These are phyloP conservation scores for Fonsecaea monophora DNA, from an alignment of 2,329 filamentous ascomycete genomes.

Conservation along the genomic window DNA sequence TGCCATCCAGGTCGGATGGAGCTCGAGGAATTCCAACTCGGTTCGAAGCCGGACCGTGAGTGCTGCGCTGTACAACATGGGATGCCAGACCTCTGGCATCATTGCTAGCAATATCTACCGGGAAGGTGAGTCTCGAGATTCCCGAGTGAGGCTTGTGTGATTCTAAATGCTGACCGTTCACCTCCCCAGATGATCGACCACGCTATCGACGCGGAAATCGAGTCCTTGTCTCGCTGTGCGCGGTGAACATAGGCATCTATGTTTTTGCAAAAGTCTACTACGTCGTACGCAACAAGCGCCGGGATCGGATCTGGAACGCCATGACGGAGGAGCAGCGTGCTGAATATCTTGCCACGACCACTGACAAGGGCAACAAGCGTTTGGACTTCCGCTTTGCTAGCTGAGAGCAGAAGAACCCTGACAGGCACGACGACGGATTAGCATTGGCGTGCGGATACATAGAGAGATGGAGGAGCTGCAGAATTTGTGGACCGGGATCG, in stretches of 20 bases:
- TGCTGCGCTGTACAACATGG: slow-evolving; percentile 60
- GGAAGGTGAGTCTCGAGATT: slow-evolving; percentile 31
- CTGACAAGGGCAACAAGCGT: slow-evolving; percentile 54
- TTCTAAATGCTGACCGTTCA: slow-evolving; percentile 5
- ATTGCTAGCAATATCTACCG: slow-evolving; percentile 48
- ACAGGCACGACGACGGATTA: background rate
- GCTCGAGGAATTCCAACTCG: slow-evolving; percentile 56
- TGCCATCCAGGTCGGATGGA: slow-evolving; percentile 58
- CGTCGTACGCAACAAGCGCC: slow-evolving; percentile 42
- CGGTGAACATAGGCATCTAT: slow-evolving; percentile 43
- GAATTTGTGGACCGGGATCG: background rate
- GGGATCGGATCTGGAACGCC: slow-evolving; percentile 48
- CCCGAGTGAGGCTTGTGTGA: too few relatives aligned
- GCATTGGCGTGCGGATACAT: background rate
- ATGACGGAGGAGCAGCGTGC: slow-evolving; percentile 53
- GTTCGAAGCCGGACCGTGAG: slow-evolving; percentile 58
- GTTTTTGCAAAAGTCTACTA: slow-evolving; percentile 45
- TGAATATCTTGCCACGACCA: slow-evolving; percentile 56
- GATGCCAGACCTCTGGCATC: slow-evolving; percentile 46
- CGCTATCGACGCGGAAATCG: slow-evolving; percentile 63
- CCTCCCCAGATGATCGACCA: slow-evolving; percentile 54
- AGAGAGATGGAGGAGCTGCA: background rate
- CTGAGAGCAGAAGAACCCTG: slow-evolving; percentile 22
- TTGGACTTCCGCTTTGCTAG: slow-evolving; percentile 47
- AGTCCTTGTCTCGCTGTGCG: slow-evolving; percentile 39